Evolutionary conservation across 257 asterid genomes (phyloP), one percentile per base, ranked within the genome.

Genomic region (Solanum microdontum): DNA sequence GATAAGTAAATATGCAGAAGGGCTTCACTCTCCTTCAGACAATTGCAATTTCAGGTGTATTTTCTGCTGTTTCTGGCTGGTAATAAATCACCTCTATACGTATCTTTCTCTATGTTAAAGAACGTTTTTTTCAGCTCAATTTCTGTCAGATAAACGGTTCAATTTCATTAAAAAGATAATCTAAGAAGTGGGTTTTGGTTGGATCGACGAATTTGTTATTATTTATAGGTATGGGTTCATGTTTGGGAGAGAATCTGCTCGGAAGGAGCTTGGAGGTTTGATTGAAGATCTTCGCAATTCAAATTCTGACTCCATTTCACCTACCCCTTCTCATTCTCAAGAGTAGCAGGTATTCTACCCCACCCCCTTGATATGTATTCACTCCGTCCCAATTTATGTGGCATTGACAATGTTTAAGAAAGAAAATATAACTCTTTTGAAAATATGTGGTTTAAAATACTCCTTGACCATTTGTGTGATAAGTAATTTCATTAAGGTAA

Each of bases 51-150:
- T 95, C 99, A 83, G 97, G 94, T 86, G 92, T 94, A 86, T 97
- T 97, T 92, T 97, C 99, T 69, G 98, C 96, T 79, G 94, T 95
- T 87, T 93, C 99, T 87, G 91, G 91, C 88, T 97, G 98, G 99
- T 95, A 89, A 76, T 80, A 93, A 88, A 24, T 39, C 32, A 76
- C 7, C 84, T 76, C 3, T 39, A 24, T 39, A 62, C 14, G 74
- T 21, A 23, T 83, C 19, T 39, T 10, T 75, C 21, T 75, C 5
- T n/a, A n/a, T 76, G 34, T 14, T 39, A 76, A 76, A 76, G 14
- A 12, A 0, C 9, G 60, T 51, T 23, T n/a, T 76, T 76, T 76
- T 24, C 23, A n/a, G 62, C 62, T 40, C 34, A 39, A 2, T 76
- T 77, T 13, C 7, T 24, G 84, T 14, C 28, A 24, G 21, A 77